Conservation (phyloP, 2,329 filamentous ascomycete species). For the Aspergillus clavatus region DNA sequence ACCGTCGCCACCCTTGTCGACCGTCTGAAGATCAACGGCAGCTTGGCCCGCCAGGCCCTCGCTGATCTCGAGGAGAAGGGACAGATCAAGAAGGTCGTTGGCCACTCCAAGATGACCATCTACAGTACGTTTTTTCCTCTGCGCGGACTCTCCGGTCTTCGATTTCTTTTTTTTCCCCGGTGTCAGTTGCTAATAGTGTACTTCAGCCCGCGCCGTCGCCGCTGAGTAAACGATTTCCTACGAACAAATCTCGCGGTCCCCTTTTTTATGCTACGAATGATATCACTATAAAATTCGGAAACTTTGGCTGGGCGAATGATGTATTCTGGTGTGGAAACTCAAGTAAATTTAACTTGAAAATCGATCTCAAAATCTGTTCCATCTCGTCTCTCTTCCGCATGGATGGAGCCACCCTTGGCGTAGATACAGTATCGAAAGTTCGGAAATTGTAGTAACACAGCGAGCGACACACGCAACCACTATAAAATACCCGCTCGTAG, state of each 20-base stretch:
- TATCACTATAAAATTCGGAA: conserved; percentile 34
- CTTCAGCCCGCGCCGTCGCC: conserved; percentile 41
- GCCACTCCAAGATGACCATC: conserved; percentile 96
- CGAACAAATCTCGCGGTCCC: conserved; percentile 33
- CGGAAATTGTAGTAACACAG: no score
- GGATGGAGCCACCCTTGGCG: no score
- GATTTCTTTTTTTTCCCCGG: conserved; percentile 29
- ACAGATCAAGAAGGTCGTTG: conserved; percentile 95
- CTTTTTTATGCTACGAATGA: conserved; percentile 36
- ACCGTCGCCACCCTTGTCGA: conserved; percentile 98
- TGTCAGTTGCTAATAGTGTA: conserved; percentile 7
- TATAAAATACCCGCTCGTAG: no score
- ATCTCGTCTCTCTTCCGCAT: conserved; percentile 17
- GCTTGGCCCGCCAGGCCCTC: conserved; percentile 83
- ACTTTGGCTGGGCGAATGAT: conserved; percentile 35
- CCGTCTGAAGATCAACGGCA: conserved; percentile 99
- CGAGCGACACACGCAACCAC: no score
- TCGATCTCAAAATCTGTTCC: conserved; percentile 26
- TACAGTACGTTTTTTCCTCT: conserved; percentile 66
- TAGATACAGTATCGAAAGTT: conserved; percentile 7
- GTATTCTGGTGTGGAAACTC: conserved; percentile 30
- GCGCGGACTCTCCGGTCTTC: no score
- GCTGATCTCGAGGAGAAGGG: conserved; percentile 96
- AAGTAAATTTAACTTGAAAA: conserved; percentile 32
- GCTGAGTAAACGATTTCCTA: conserved; percentile 40